phyloP scores from a whole-genome alignment of 768 basidiomycete species.

The Macrocybe gigantea region DNA sequence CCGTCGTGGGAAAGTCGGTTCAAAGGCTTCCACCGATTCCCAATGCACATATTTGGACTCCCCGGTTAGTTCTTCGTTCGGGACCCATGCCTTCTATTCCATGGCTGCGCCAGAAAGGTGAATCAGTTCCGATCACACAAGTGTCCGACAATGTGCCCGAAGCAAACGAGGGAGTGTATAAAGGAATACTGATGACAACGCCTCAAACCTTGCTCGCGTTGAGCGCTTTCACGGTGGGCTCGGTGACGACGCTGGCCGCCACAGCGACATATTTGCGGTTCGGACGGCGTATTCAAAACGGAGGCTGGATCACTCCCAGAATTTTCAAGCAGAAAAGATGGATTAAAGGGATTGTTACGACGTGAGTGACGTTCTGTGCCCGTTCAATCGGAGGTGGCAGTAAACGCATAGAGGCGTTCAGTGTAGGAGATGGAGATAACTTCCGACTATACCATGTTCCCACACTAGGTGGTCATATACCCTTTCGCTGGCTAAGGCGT shows the following conservation, averaged over 20 bases:
- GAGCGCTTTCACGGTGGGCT: slow-evolving; percentile 35
- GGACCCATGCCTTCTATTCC: too few relatives aligned
- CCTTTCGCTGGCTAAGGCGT: slow-evolving; percentile 47
- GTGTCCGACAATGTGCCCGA: too few relatives aligned
- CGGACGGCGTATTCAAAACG: slow-evolving; percentile 54
- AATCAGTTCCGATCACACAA: too few relatives aligned
- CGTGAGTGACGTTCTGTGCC: slow-evolving; percentile 32
- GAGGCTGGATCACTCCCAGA: slow-evolving; percentile 66
- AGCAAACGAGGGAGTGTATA: too few relatives aligned
- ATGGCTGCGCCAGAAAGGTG: too few relatives aligned
- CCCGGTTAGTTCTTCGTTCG: too few relatives aligned
- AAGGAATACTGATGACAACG: slow-evolving; percentile 9
- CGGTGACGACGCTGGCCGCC: slow-evolving; percentile 26
- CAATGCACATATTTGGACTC: too few relatives aligned
- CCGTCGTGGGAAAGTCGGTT: background rate
- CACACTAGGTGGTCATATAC: slow-evolving; percentile 66
- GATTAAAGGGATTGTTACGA: slow-evolving; percentile 79
- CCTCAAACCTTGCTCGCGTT: slow-evolving; percentile 23
- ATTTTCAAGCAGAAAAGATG: slow-evolving; percentile 53
- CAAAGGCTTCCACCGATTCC: too few relatives aligned
- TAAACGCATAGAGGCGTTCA: slow-evolving; percentile 16
- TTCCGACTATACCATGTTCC: slow-evolving; percentile 89
- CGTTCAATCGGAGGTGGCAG: background rate
- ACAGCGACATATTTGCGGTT: slow-evolving; percentile 41
- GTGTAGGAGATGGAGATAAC: slow-evolving; percentile 85